Evolutionary conservation across 192 early-diverging fungal genomes (phyloP).

Genomic region (Kappamyces sp.): DNA sequence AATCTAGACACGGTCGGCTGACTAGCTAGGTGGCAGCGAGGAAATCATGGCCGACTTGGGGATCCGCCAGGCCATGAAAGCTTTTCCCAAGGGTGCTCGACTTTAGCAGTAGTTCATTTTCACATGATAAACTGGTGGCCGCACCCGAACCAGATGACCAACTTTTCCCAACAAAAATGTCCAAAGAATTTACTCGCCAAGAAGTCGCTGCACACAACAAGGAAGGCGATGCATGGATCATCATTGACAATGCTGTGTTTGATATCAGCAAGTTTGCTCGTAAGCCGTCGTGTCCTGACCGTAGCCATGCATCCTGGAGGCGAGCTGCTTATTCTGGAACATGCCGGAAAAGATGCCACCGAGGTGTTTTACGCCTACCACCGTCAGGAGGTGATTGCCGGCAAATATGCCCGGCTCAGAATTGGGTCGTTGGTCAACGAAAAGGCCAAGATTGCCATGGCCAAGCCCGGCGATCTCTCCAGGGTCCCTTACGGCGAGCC

Average conservation of each 20-base stretch:
- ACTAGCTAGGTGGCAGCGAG: conserved; percentile 20
- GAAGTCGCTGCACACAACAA: conserved; percentile 45
- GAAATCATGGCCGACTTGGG: conserved; percentile 52
- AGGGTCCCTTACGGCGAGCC: conserved; percentile 32
- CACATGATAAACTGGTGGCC: too few relatives aligned
- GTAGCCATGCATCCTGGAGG: conserved; percentile 38
- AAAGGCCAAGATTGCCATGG: conserved; percentile 28
- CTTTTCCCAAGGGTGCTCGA: conserved; percentile 28
- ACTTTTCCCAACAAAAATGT: background rate
- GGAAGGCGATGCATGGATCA: conserved; percentile 30
- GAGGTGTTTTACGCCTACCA: conserved; percentile 39
- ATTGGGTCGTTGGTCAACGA: conserved; percentile 33
- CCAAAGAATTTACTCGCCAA: conserved; percentile 28
- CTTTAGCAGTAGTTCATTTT: too few relatives aligned
- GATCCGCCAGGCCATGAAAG: conserved; percentile 41
- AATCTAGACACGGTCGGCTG: background rate
- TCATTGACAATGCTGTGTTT: conserved; percentile 28
- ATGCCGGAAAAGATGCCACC: conserved; percentile 39
- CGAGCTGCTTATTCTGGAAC: conserved; percentile 29
- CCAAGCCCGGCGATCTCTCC: conserved; percentile 19
- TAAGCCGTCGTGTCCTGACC: background rate
- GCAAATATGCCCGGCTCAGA: conserved; percentile 16
- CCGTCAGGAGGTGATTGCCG: conserved; percentile 31
- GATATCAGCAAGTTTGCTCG: conserved; percentile 34
- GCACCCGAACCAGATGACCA: too few relatives aligned